A percentile compares a stretch with the other conserved stretches of the same genome.
Conservation (phyloP, 345 rosid genomes). For the Combretum micranthum region DNA sequence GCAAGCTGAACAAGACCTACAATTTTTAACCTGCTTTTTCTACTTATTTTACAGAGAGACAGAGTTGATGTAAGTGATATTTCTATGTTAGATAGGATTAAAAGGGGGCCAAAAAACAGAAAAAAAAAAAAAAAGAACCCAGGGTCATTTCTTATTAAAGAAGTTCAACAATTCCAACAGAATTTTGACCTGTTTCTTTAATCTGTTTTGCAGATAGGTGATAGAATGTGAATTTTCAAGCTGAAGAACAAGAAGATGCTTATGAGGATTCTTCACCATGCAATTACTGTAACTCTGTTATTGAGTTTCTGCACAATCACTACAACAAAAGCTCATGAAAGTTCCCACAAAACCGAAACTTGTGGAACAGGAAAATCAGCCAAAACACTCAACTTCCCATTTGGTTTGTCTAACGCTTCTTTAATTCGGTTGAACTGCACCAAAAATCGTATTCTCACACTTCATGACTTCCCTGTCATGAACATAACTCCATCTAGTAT, state of each 20-base stretch:
- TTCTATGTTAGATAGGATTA: too few species aligned
- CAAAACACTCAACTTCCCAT: slow-evolving; percentile 43
- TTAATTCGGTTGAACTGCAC: slow-evolving; percentile 39
- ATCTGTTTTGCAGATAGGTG: slow-evolving; percentile 11
- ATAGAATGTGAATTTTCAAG: slow-evolving; percentile 6
- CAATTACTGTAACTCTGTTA: slow-evolving; percentile 4
- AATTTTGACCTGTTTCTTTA: neutral
- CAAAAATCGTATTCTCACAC: neutral
- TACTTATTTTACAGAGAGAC: neutral
- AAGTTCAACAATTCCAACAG: neutral
- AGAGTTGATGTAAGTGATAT: too few species aligned
- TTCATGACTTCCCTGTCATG: slow-evolving; percentile 39
- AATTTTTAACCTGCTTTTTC: neutral
- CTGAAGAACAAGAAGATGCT: neutral
- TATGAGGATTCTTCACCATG: slow-evolving; percentile 15
- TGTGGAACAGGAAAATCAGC: slow-evolving; percentile 30
- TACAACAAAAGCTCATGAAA: slow-evolving; percentile 10
- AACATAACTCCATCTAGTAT: slow-evolving; percentile 44
- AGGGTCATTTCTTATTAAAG: too few species aligned
- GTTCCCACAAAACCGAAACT: slow-evolving; percentile 7
- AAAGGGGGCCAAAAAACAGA: too few species aligned
- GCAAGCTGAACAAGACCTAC: neutral
- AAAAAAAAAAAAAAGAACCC: too few species aligned
- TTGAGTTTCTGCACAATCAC: slow-evolving; percentile 2
- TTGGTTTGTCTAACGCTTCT: slow-evolving; percentile 55